These are phyloP conservation scores for Leptographium procerum DNA, from an alignment of 2,329 filamentous ascomycete genomes.

Conservation along the genomic window DNA sequence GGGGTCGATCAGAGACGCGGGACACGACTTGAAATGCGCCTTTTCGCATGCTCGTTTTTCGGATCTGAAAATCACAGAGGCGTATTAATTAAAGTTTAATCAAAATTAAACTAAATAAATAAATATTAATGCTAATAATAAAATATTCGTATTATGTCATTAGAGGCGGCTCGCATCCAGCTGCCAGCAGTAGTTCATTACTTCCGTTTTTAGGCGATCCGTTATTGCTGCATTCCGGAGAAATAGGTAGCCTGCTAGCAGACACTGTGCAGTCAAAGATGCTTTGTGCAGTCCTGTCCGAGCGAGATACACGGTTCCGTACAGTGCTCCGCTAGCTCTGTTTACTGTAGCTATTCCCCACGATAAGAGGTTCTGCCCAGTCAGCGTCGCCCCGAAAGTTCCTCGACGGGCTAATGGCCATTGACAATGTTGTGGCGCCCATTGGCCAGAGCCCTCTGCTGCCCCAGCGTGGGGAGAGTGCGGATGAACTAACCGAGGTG, in stretches of 20 bases:
- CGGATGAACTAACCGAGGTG: slow-evolving; percentile 13
- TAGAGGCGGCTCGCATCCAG: background rate
- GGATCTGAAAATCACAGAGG: background rate
- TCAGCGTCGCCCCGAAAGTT: slow-evolving; percentile 12
- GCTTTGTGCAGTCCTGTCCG: background rate
- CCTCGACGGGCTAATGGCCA: slow-evolving; percentile 7
- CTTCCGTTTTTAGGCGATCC: background rate
- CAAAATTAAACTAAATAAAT: background rate
- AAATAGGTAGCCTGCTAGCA: background rate
- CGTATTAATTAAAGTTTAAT: too few species aligned
- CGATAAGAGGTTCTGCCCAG: slow-evolving; percentile 7
- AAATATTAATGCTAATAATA: background rate
- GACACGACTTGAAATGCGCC: background rate
- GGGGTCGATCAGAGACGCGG: background rate
- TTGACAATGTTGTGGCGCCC: slow-evolving; percentile 11
- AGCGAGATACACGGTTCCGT: background rate
- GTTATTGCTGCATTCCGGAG: background rate
- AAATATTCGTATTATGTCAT: background rate
- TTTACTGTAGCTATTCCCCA: background rate
- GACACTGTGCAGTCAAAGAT: background rate
- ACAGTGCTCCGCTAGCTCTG: background rate
- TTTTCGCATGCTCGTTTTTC: background rate
- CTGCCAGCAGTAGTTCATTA: background rate
- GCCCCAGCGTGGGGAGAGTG: slow-evolving; percentile 2
- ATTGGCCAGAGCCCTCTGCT: slow-evolving; percentile 8